These are phyloP conservation scores for Globisporangium heterothallicum DNA, from an alignment of 352 stramenopile genomes.

Conservation along the genomic window DNA sequence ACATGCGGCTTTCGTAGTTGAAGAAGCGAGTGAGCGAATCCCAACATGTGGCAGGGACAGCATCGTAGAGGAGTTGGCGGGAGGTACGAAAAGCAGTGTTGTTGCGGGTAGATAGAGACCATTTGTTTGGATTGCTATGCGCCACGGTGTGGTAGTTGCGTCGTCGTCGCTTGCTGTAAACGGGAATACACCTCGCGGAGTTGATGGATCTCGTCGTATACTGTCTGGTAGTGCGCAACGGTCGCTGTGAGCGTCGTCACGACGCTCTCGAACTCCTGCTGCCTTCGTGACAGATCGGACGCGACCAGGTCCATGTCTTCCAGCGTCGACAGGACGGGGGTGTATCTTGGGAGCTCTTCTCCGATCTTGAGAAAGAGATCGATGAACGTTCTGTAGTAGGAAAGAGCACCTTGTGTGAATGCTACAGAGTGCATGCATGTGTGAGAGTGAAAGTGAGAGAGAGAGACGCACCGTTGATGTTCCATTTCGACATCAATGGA, in stretches of 20 bases:
- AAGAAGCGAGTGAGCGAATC: too few species aligned
- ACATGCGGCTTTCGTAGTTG: constrained; percentile 46
- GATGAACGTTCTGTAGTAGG: constrained; percentile 39
- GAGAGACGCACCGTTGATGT: constrained; percentile 28
- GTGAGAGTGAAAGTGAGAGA: not conserved
- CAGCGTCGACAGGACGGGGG: constrained; percentile 20
- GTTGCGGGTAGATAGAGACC: not conserved
- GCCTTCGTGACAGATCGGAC: constrained; percentile 6
- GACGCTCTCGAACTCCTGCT: constrained; percentile 22
- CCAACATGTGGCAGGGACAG: too few species aligned
- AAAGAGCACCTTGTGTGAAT: not conserved
- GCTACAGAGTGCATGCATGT: not conserved
- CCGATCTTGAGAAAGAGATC: constrained; percentile 48
- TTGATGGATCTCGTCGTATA: constrained; percentile 21
- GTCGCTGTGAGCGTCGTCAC: constrained; percentile 16
- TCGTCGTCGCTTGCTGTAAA: too few species aligned
- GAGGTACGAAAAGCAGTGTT: too few species aligned
- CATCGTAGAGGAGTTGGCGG: too few species aligned
- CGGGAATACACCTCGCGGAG: constrained; percentile 24
- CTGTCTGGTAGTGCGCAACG: constrained; percentile 21
- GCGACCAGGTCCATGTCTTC: constrained; percentile 12
- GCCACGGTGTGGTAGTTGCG: too few species aligned
- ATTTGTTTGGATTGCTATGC: too few species aligned
- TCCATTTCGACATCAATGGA: constrained; percentile 36
- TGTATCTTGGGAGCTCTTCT: constrained; percentile 28